phyloP scores from a whole-genome alignment of 1,284 basidiomycete genomes.

The Leccinum insigne region DNA sequence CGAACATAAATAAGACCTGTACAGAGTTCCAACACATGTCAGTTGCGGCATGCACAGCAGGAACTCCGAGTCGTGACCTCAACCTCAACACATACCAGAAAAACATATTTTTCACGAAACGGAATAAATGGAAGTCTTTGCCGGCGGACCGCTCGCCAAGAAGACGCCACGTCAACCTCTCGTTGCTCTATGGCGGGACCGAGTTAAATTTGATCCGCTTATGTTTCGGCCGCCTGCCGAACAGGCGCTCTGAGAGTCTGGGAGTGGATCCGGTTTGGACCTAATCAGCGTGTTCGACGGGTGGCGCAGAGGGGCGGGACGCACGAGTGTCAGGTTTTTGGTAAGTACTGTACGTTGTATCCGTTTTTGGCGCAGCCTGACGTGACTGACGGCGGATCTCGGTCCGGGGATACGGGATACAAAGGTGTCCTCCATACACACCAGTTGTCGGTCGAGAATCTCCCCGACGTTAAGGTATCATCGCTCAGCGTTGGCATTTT shows the following conservation, averaged over 20 bases:
- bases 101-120: neutral
- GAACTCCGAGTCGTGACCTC: too few relatives aligned
- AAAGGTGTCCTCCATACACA: slow-evolving; percentile 15
- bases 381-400: neutral
- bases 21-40: too few relatives aligned
- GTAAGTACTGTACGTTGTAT: slow-evolving; percentile 13
- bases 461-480: slow-evolving; percentile 35
- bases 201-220: slow-evolving; percentile 10
- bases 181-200: slow-evolving; percentile 22
- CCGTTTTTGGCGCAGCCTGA: neutral
- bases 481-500: slow-evolving; percentile 6
- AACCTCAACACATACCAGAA: too few relatives aligned
- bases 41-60: too few relatives aligned
- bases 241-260: slow-evolving; percentile 12
- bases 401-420: neutral
- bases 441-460: slow-evolving; percentile 30
- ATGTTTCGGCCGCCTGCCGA: slow-evolving; percentile 6
- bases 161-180: slow-evolving; percentile 18
- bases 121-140: slow-evolving; percentile 12
- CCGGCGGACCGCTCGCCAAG: slow-evolving; percentile 21
- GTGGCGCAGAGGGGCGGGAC: slow-evolving; percentile 19
- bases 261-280: slow-evolving; percentile 27
- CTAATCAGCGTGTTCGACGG: slow-evolving; percentile 25
- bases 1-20: too few relatives aligned
- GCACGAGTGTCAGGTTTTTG: slow-evolving; percentile 20